Base-by-base conservation (phyloP, 768 basidiomycete genomes). In the Phylloporus sp. region DNA sequence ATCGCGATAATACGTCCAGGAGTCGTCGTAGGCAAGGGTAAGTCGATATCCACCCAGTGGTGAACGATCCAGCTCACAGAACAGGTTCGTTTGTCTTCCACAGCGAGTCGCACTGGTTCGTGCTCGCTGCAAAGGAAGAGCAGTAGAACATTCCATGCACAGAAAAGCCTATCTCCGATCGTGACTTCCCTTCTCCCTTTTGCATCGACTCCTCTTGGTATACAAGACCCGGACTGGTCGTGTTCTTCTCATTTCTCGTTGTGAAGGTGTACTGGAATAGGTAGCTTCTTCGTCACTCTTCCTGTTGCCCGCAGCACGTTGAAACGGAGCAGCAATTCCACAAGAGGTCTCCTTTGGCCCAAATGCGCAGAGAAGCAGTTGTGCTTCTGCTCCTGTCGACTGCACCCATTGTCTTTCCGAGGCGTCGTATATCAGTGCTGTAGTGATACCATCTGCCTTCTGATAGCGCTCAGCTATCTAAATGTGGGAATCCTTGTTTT, bases 161-260 rank as follows among this genome's bases (percentile, higher is more conserved):
- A 48, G 39, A 52, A 64, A 60, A 66, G 60, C 59, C 53, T 60
- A 66, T 68, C 58, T 56, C 63, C 62, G 54, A 66, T 71, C 47
- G 65, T 54, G 31, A 50, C 53, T 22, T 62, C 62, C 45, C 57
- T 54, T 35, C 55, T 67, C 45, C 43, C 26, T 44, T 53, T 24
- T 82, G 86, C 67, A 81, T 79, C 27, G 80, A 42, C 84, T 0
- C 13, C 71, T 86, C 76, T 85, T 69, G 78, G 81, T 80, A 59
- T 62, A 74, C 72, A 23, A 24, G 34, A 42, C 26, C 49, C 35
- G 28, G 41, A 35, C 27, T 47, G 9, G 38, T 52, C 35, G 51
- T 44, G 35, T 36, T 40, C 26, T 43, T 18, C 28, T 45, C 36
- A 47, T 50, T 56, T 57, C 50, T 45, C 54, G 43, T 45, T 53